These are phyloP conservation scores for Takashimella tepidaria DNA, from an alignment of 1,284 basidiomycete genomes.

Conservation along the genomic window DNA sequence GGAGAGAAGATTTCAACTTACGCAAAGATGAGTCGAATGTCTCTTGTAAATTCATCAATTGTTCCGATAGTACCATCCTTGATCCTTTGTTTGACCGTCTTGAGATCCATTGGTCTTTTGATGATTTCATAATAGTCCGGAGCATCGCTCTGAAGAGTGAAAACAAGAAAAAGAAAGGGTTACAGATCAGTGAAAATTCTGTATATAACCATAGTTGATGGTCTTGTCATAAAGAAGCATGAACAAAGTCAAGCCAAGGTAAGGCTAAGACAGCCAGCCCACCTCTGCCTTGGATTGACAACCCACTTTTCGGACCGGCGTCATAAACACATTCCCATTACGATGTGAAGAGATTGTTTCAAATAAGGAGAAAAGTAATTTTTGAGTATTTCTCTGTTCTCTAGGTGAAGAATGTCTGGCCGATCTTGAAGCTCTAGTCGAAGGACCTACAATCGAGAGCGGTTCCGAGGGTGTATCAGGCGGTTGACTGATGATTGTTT, in stretches of 20 bases:
- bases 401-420: not conserved
- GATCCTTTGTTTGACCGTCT: slow-evolving; percentile 75
- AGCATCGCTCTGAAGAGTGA: slow-evolving; percentile 59
- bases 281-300: no score
- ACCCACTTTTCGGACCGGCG: slow-evolving; percentile 68
- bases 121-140: slow-evolving; percentile 87
- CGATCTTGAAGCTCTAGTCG: not conserved
- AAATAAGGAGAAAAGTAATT: slow-evolving; percentile 71
- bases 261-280: no score
- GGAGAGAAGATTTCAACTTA: slow-evolving; percentile 16
- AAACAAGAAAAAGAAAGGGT: not conserved
- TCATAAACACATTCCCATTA: slow-evolving; percentile 82
- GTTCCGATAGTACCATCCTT: slow-evolving; percentile 74
- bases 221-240: no score
- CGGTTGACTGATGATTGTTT: slow-evolving; percentile 1
- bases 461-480: not conserved
- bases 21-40: slow-evolving; percentile 87
- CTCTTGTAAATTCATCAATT: slow-evolving; percentile 79
- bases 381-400: slow-evolving; percentile 55
- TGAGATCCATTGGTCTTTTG: slow-evolving; percentile 85
- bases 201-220: no score
- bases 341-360: slow-evolving; percentile 75
- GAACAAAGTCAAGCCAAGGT: no score
- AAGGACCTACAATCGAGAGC: not conserved
- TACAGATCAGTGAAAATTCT: no score